Evolutionary conservation across 345 rosid genomes (phyloP).

Genomic region (Lepidium aucheri): DNA sequence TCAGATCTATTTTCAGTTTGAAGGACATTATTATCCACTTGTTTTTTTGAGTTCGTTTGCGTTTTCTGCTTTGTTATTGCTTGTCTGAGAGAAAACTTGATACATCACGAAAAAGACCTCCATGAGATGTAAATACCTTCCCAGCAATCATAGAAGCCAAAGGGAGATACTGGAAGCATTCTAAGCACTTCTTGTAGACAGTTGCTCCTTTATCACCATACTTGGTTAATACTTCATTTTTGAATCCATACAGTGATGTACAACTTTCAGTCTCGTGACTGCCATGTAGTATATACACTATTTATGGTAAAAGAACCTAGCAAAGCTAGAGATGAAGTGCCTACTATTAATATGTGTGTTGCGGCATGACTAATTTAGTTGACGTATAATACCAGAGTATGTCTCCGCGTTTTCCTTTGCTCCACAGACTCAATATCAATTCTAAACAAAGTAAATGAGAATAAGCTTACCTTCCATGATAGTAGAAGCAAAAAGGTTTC

Average conservation of each 20-base stretch:
- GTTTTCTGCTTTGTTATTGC: slow-evolving; percentile 26
- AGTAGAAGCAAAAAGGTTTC: slow-evolving; percentile 29
- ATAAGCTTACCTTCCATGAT: slow-evolving; percentile 26
- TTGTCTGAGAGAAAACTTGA: slow-evolving; percentile 24
- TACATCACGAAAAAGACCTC: slow-evolving; percentile 30
- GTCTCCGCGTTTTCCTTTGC: not conserved
- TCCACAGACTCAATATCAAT: not conserved
- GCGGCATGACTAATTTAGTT: not conserved
- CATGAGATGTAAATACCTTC: slow-evolving; percentile 31
- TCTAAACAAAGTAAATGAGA: not conserved
- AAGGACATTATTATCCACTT: slow-evolving; percentile 2
- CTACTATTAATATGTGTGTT: not conserved
- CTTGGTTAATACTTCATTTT: slow-evolving; percentile 26
- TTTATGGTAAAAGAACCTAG: slow-evolving; percentile 25
- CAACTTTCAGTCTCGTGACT: slow-evolving; percentile 29
- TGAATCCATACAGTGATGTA: slow-evolving; percentile 27
- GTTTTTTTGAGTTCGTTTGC: slow-evolving; percentile 28
- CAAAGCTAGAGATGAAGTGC: not conserved
- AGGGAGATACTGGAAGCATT: slow-evolving; percentile 31
- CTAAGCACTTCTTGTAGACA: slow-evolving; percentile 32
- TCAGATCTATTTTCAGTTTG: slow-evolving; percentile 14
- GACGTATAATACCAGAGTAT: not conserved
- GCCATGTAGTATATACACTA: slow-evolving; percentile 29
- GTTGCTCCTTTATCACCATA: slow-evolving; percentile 29
- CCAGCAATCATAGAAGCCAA: slow-evolving; percentile 31